Evolutionary conservation across 2,329 filamentous ascomycete genomes (phyloP).

Genomic region (Alternaria gaisen): DNA sequence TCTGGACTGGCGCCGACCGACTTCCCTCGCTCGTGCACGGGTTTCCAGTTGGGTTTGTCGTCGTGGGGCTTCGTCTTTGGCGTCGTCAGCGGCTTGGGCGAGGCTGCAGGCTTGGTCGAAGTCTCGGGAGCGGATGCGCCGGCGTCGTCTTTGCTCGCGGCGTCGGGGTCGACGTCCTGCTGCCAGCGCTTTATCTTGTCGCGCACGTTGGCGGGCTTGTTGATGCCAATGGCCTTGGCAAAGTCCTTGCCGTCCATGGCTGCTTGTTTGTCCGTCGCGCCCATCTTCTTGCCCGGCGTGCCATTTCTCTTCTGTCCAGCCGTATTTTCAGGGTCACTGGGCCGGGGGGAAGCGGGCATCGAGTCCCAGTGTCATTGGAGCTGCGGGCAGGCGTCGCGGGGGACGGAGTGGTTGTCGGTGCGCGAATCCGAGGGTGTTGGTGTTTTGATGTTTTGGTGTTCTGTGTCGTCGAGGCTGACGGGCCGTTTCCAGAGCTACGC

Average conservation of each 20-base stretch:
- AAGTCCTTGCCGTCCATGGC: constrained; percentile 49
- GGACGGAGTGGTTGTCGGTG: constrained; percentile 5
- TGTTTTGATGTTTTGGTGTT: constrained; percentile 21
- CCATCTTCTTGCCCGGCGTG: constrained; percentile 40
- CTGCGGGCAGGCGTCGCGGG: constrained; percentile 23
- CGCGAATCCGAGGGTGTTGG: constrained; percentile 5
- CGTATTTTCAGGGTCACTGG: constrained; percentile 30
- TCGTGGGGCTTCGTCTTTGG: constrained; percentile 37
- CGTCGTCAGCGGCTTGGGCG: constrained; percentile 30
- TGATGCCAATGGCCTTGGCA: constrained; percentile 53
- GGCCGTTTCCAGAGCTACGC: constrained; percentile 18
- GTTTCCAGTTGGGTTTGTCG: constrained; percentile 41
- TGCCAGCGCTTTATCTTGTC: constrained; percentile 88
- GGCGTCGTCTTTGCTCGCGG: constrained; percentile 23
- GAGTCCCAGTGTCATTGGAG: constrained; percentile 33
- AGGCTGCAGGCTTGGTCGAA: constrained; percentile 10
- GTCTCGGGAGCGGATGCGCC: constrained; percentile 9
- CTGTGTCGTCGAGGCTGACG: constrained; percentile 9
- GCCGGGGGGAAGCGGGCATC: constrained; percentile 37
- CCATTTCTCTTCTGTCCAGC: constrained; percentile 39
- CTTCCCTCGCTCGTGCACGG: constrained; percentile 33
- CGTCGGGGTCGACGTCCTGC: constrained; percentile 73
- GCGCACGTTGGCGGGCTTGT: constrained; percentile 63
- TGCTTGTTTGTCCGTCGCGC: constrained; percentile 36
- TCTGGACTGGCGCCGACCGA: constrained; percentile 38